These are phyloP conservation scores for Zasmidium cellare DNA, from an alignment of 2,329 filamentous ascomycete species.

Conservation along the genomic window DNA sequence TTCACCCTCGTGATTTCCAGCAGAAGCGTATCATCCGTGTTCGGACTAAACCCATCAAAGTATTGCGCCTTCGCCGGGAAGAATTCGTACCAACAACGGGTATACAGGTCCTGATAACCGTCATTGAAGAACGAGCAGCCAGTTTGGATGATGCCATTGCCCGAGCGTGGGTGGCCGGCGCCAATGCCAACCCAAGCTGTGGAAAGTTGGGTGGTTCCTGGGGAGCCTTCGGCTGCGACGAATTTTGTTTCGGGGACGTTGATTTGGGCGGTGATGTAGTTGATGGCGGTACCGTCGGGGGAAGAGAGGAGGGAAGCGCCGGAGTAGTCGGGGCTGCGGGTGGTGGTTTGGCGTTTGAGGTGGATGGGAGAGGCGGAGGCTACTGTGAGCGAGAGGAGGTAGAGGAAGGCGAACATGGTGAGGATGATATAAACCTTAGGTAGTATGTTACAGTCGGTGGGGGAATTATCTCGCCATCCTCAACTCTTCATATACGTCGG, in stretches of 20 bases:
- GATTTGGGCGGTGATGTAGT: background rate
- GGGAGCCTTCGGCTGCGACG: background rate
- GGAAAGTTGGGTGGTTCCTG: background rate
- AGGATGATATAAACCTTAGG: too few relatives aligned
- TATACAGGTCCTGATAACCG: background rate
- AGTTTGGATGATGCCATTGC: background rate
- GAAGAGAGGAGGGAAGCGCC: background rate
- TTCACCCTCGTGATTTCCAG: background rate
- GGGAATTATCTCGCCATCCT: too few relatives aligned
- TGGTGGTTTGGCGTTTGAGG: background rate
- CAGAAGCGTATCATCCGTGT: background rate
- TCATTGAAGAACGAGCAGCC: background rate
- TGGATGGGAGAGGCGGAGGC: background rate
- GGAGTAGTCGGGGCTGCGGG: background rate
- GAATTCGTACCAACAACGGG: background rate
- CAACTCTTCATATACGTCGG: too few relatives aligned
- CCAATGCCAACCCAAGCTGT: background rate
- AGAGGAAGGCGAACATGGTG: background rate
- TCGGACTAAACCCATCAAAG: background rate
- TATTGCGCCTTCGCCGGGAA: background rate
- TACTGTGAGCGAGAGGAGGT: background rate
- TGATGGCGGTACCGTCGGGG: background rate
- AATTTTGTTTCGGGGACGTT: background rate
- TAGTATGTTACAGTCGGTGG: too few relatives aligned
- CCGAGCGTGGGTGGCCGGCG: background rate